A percentile compares a stretch with the other conserved stretches of the same genome.
Evolutionary conservation across 139 green algal genomes (phyloP).

Genomic region (Choricystis sp.): DNA sequence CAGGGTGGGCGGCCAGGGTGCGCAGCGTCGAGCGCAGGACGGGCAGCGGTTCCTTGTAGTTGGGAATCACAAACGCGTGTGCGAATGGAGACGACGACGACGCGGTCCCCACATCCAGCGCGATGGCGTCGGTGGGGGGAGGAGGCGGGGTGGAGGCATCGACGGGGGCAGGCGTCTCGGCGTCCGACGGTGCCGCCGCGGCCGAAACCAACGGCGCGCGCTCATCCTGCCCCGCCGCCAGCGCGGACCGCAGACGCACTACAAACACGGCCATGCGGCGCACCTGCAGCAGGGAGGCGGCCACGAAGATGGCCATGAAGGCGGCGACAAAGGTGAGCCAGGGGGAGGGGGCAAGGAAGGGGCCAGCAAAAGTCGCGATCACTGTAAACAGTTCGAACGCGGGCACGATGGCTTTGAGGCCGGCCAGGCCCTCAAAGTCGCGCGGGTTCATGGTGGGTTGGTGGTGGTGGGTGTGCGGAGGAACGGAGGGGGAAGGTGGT

Average conservation of each 20-base stretch:
- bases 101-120: constrained; percentile 1
- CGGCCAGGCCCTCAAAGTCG: constrained; percentile 1
- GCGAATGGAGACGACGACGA: constrained; percentile 1
- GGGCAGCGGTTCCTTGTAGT: constrained; percentile 21
- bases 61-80: constrained; percentile 26
- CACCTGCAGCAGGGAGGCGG: neutral
- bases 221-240: neutral
- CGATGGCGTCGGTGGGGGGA: too few relatives aligned
- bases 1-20: constrained; percentile 10
- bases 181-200: neutral
- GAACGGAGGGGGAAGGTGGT: too few relatives aligned
- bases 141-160: too few relatives aligned
- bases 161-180: too few relatives aligned
- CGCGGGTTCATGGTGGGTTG: too few relatives aligned
- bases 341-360: neutral
- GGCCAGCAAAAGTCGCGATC: neutral
- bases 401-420: neutral
- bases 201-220: neutral
- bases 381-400: neutral
- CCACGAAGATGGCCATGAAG: constrained; percentile 7
- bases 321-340: constrained; percentile 4
- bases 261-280: constrained; percentile 1
- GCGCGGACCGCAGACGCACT: neutral
- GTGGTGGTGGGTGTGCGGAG: too few relatives aligned
- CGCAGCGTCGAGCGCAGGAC: constrained; percentile 14